Base-by-base conservation (phyloP, 2,329 filamentous ascomycete genomes). In the Fusarium duplospermum region DNA sequence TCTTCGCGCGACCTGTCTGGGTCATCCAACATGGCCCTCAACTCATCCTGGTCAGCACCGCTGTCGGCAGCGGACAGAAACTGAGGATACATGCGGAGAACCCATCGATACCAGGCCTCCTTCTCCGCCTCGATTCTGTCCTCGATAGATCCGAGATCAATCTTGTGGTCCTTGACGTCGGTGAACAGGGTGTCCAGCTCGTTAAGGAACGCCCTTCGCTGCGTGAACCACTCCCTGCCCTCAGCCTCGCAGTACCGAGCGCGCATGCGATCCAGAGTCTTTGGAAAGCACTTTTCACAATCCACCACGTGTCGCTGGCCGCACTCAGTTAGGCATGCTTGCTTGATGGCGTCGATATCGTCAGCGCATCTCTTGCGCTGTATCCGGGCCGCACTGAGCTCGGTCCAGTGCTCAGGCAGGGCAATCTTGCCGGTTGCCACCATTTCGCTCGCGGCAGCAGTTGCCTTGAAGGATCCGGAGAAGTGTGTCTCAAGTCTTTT, bases 91-190 rank as follows among this genome's bases (percentile, higher is more conserved):
- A 76, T 80, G n/a, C 82, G 79, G 54, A 85, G 71, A 4, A 84
- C 82, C 79, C 83, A 86, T 64, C 86, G 84, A 66, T 89, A 88
- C 88, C 89, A 90, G 13, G 84, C 84, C 69, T 84, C 84, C 76
- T 88, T 88, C 77, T 89, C 88, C 31, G 84, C 84, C 11, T 83
- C 81, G 74, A 90, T 85, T 68, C 85, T 85, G 24, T 84, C 82
- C 72, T 90, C 88, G 45, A 90, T 85, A 20, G 78, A 80, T 47
- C 82, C 80, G 14, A 89, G 79, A 61, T 83, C 82, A n/a, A 82
- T 77, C 52, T 84, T 83, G 71, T 83, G 80, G 18, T 83, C 80
- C 72, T 84, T 85, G 61, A 86, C 87, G 60, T 87, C 85, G 6
- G 86, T 79, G 70, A 90, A 86, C 54, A 89, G 76, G 54, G 79